Conservation (phyloP, 2,329 filamentous ascomycete genomes). For the Botrytis aclada region DNA sequence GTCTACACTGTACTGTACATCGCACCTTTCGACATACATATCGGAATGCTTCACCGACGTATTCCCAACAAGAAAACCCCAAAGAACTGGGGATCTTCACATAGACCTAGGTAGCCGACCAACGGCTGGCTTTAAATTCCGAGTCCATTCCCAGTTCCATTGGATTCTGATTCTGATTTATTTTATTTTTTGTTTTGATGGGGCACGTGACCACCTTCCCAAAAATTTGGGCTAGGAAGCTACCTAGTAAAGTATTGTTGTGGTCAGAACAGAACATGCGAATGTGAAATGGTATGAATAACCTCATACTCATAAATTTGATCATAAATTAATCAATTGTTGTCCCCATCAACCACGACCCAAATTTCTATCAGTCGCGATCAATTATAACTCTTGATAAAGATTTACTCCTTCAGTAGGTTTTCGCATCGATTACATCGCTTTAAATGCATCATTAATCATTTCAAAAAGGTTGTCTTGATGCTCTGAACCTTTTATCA, state of each 20-base stretch:
- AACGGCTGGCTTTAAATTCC: not conserved
- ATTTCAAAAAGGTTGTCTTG: constrained; percentile 1
- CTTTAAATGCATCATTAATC: constrained; percentile 7
- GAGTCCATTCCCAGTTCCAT: not conserved
- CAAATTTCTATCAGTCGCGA: not conserved
- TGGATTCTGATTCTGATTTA: not conserved
- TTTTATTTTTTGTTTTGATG: not conserved
- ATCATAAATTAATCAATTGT: constrained; percentile 8
- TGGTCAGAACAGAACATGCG: not conserved
- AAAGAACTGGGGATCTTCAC: not conserved
- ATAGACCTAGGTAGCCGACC: not conserved
- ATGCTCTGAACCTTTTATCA: not conserved
- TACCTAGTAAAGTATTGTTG: not conserved
- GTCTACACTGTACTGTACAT: not conserved
- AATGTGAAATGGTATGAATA: constrained; percentile 12
- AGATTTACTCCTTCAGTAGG: not conserved
- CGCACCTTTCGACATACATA: not conserved
- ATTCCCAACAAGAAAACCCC: not conserved
- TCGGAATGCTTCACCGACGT: not conserved
- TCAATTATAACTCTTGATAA: not conserved
- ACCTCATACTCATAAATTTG: constrained; percentile 5
- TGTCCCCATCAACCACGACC: not conserved
- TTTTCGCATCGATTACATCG: constrained; percentile 2
- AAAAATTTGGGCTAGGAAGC: not conserved
- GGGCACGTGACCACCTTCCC: not conserved